Base-by-base conservation (phyloP, 176 grass and related monocot species). In the Zoysia japonica region DNA sequence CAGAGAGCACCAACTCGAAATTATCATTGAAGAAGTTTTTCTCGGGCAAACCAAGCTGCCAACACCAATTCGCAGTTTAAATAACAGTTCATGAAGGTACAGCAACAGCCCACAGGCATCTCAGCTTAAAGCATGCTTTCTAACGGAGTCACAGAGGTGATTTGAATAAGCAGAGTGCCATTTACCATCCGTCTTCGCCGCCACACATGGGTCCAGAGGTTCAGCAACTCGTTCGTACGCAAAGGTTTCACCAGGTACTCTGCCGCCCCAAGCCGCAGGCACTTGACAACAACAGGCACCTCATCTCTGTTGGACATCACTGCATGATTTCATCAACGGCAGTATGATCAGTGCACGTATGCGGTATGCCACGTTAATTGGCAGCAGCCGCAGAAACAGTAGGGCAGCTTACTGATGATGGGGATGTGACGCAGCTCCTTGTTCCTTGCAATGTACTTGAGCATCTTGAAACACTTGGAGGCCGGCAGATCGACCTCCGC, bases 171-270 rank as follows among this genome's bases (percentile, higher is more conserved):
- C 38, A 72, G 8, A 74, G 36, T 37, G 69, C 13, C 11, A 44
- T 76, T 77, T 93, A 94, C 92, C 92, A 95, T 98, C 72, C 90
- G 70, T 44, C 96, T 76, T 14, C 92, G 75, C 16, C 96, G 86
- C 96, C 96, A 98, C 71, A 98, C 84, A 78, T 98, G 96, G 49
- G 90, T 98, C 96, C 96, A 98, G 4, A 98, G 86, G 65, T 98
- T 98, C 64, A 98, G 75, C 55, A 98, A 75, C 70, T 98, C 96
- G 66, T 98, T 98, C 19, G 54, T 99, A 41, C 96, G 88, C 74
- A 99, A 77, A 36, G 96, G 96, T 70, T 99, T 95, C 72, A 99
- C 88, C 15, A 99, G 84, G 85, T 91, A 99, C 75, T 95, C 96
- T 1, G 92, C 96, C 53, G 96, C 96, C 17, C 90, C 96, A 54